Evolutionary conservation across 192 early-diverging fungal species (phyloP).

Genomic region (Coemansia sp.): DNA sequence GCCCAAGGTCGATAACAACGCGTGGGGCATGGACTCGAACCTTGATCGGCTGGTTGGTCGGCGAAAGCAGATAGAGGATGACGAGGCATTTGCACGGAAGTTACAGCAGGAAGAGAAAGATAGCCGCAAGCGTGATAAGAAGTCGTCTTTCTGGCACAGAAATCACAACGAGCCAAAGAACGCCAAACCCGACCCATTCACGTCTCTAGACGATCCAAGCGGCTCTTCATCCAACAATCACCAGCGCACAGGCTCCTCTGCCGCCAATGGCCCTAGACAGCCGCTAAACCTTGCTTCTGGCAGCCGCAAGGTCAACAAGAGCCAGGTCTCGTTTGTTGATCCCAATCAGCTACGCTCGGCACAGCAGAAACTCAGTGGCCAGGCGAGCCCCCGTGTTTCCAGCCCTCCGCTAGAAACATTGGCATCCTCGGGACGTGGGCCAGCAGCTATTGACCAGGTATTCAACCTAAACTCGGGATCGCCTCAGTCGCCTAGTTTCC

Average conservation of each 20-base stretch:
- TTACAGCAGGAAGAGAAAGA: slow-evolving; percentile 79
- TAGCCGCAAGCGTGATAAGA: slow-evolving; percentile 10
- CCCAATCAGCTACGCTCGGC: slow-evolving; percentile 51
- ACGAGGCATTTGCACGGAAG: slow-evolving; percentile 79
- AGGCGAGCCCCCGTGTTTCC: slow-evolving; percentile 1
- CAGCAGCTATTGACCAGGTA: slow-evolving; percentile 32
- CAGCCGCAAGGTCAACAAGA: slow-evolving; percentile 31
- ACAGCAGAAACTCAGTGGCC: slow-evolving; percentile 37
- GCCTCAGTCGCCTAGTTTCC: not conserved
- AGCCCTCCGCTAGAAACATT: not conserved
- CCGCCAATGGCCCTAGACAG: slow-evolving; percentile 15
- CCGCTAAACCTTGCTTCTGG: slow-evolving; percentile 41
- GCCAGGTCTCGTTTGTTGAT: slow-evolving; percentile 37
- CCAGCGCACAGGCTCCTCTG: not conserved
- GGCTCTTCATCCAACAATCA: not conserved
- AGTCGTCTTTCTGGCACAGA: not conserved
- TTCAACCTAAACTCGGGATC: slow-evolving; percentile 14
- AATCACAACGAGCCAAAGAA: not conserved
- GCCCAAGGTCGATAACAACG: slow-evolving; percentile 29
- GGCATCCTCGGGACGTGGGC: not conserved
- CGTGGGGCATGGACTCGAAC: slow-evolving; percentile 52
- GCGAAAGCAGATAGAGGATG: slow-evolving; percentile 67
- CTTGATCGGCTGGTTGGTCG: slow-evolving; percentile 43
- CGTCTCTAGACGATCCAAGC: slow-evolving; percentile 13
- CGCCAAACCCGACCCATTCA: slow-evolving; percentile 18